Conservation (phyloP, 495 filamentous ascomycete genomes). For the Lasiosphaeria miniovina region DNA sequence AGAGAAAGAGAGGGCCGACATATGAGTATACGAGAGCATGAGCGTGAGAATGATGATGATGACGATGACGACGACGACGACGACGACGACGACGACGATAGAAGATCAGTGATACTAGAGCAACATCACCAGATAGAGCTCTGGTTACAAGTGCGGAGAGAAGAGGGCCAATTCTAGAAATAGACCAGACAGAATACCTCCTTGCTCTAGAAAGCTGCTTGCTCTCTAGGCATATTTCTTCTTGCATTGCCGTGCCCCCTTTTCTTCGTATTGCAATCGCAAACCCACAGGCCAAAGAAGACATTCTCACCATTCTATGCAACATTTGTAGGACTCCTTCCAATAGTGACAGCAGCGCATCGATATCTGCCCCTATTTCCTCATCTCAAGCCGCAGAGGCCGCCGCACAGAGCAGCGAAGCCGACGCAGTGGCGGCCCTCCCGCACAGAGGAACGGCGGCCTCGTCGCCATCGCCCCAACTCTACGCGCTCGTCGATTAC, state of each 20-base stretch:
- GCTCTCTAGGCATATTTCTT: background rate
- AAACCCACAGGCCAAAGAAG: background rate
- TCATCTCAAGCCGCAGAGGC: too few relatives aligned
- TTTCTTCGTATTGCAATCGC: too few relatives aligned
- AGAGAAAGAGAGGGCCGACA: too few relatives aligned
- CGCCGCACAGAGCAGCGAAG: too few relatives aligned
- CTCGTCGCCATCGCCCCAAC: conserved; percentile 17
- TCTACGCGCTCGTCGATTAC: conserved; percentile 78
- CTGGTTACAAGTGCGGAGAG: background rate
- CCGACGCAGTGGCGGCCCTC: background rate
- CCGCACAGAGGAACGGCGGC: background rate
- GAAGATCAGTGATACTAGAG: background rate
- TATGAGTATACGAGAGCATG: too few relatives aligned
- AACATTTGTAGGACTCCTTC: background rate
- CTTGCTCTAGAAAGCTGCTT: background rate
- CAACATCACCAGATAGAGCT: background rate
- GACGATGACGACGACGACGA: too few relatives aligned
- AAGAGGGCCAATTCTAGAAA: conserved; percentile 3
- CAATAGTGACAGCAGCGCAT: background rate
- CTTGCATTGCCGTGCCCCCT: too few relatives aligned
- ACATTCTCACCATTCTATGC: background rate
- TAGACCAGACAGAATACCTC: background rate
- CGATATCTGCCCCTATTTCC: too few relatives aligned
- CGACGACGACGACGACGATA: background rate
- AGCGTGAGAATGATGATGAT: too few relatives aligned